These are phyloP conservation scores for Neurospora sp. DNA, from an alignment of 495 filamentous ascomycete genomes.

Conservation along the genomic window DNA sequence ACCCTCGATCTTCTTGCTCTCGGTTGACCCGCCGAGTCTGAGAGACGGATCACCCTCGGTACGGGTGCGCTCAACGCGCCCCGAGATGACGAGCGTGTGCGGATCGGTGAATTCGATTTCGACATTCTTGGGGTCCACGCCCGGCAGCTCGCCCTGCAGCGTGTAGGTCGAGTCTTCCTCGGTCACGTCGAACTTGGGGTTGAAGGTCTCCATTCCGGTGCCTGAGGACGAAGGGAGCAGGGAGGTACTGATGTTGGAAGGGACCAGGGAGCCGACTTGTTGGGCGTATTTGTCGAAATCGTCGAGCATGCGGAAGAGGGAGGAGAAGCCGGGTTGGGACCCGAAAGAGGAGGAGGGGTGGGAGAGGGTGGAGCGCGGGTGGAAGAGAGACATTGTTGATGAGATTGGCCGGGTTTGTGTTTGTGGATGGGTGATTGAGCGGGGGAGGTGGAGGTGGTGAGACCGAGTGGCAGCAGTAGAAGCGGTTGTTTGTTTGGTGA, in stretches of 20 bases:
- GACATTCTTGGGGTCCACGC: slow-evolving; percentile 68
- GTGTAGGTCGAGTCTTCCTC: slow-evolving; percentile 60
- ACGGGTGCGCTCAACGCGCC: slow-evolving; percentile 51
- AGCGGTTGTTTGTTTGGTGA: background rate
- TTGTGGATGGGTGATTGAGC: background rate
- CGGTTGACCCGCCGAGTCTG: too few species aligned
- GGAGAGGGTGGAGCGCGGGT: slow-evolving; percentile 8
- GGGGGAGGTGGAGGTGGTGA: background rate
- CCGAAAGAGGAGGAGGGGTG: slow-evolving; percentile 34
- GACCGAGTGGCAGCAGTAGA: background rate
- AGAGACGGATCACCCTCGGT: too few species aligned
- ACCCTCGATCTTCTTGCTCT: slow-evolving; percentile 19
- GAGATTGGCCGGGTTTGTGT: background rate
- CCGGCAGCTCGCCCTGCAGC: slow-evolving; percentile 84
- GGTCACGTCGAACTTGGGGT: slow-evolving; percentile 62
- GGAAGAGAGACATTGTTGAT: slow-evolving; percentile 16
- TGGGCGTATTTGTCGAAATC: slow-evolving; percentile 56
- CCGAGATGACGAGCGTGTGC: slow-evolving; percentile 64
- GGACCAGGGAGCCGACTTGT: slow-evolving; percentile 5
- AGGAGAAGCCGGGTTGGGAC: slow-evolving; percentile 43
- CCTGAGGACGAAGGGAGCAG: slow-evolving; percentile 8
- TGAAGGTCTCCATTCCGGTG: slow-evolving; percentile 5
- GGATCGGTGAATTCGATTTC: slow-evolving; percentile 78
- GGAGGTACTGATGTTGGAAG: slow-evolving; percentile 10
- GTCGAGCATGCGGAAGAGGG: slow-evolving; percentile 70